Percentiles rank a stretch among this genome's conserved stretches.
Conservation (phyloP, 345 rosid species). For the Lepidium africanum region DNA sequence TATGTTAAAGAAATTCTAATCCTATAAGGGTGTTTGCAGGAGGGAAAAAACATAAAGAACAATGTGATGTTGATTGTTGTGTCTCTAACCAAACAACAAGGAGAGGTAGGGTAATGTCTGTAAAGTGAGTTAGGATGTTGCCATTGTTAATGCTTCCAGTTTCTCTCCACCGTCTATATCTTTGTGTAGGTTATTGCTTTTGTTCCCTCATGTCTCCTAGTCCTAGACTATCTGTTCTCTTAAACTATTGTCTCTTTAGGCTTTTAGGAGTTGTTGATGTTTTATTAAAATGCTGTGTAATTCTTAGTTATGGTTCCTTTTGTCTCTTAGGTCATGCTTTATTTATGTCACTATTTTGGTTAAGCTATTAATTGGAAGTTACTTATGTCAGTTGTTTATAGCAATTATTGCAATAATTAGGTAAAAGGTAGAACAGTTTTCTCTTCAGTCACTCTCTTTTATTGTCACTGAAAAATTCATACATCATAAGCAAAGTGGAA, state of each 20-base stretch:
- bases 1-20: too few species aligned
- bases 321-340: not conserved
- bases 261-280: constrained; percentile 18
- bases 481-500: too few species aligned
- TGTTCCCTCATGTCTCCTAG: not conserved
- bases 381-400: not conserved
- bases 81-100: constrained; percentile 28
- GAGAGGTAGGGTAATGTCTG: constrained; percentile 23
- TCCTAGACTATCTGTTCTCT: constrained; percentile 7
- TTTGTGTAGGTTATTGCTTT: constrained; percentile 13
- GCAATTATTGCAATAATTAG: not conserved
- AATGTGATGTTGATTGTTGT: too few species aligned
- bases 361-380: not conserved
- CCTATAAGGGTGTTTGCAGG: constrained; percentile 22
- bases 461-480: too few species aligned
- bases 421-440: too few species aligned
- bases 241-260: constrained; percentile 4
- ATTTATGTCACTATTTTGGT: not conserved
- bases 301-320: constrained; percentile 5
- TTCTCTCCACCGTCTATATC: constrained; percentile 1
- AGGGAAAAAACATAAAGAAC: not conserved
- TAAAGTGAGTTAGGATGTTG: constrained; percentile 27
- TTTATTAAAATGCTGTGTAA: not conserved
- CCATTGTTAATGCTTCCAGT: constrained; percentile 16
- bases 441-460: too few species aligned